Evolutionary conservation across 305 asterid genomes (phyloP).

Genomic region (Fraxinus baroniana): DNA sequence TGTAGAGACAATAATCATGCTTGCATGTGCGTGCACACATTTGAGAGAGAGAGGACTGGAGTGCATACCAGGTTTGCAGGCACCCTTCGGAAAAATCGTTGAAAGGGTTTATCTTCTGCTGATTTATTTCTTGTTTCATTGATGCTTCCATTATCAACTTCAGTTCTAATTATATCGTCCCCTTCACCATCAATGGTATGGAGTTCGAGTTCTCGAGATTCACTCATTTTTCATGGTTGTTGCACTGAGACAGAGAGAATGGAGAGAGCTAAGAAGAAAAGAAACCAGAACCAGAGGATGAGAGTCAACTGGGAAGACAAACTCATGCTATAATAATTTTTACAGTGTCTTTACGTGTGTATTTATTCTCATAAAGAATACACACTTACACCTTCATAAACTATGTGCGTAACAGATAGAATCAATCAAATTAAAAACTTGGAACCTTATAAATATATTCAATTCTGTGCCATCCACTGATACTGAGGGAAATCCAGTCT

Average conservation of each 20-base stretch:
- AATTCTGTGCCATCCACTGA: neutral
- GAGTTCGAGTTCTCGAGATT: constrained; percentile 23
- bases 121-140: neutral
- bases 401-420: neutral
- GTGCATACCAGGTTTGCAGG: constrained; percentile 52
- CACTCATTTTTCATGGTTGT: constrained; percentile 26
- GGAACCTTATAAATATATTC: neutral
- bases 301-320: neutral
- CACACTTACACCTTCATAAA: neutral
- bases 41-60: neutral
- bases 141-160: constrained; percentile 13
- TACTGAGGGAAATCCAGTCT: neutral
- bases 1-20: neutral
- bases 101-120: constrained; percentile 23
- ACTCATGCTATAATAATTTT: neutral
- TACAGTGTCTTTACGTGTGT: neutral
- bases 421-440: neutral
- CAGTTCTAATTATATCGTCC: constrained; percentile 1
- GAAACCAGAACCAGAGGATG: neutral
- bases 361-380: neutral
- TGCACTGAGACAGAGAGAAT: neutral
- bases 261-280: neutral
- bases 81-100: constrained; percentile 37
- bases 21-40: neutral
- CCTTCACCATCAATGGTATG: neutral